Conservation (phyloP, 768 basidiomycete species). For the Holtermannia corniformis region DNA sequence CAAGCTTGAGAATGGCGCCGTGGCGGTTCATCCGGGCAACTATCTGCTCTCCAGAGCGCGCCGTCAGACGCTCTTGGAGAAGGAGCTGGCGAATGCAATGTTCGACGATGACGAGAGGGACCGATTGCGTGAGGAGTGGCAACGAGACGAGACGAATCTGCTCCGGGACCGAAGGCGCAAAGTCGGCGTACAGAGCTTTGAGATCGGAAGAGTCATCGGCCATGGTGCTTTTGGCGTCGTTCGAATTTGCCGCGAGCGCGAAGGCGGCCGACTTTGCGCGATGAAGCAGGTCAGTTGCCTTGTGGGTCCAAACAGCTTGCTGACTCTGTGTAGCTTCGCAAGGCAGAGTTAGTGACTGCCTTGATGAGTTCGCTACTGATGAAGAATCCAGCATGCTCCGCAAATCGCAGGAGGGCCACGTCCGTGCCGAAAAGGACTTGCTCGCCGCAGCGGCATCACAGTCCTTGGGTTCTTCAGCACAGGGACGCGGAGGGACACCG, state of each 20-base stretch:
- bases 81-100: slow-evolving; percentile 55
- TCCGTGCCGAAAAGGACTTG: slow-evolving; percentile 88
- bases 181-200: slow-evolving; percentile 75
- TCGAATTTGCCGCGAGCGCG: slow-evolving; percentile 73
- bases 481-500: slow-evolving; percentile 48
- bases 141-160: slow-evolving; percentile 79
- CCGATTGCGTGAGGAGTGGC: slow-evolving; percentile 62
- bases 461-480: slow-evolving; percentile 3
- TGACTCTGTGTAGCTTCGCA: slow-evolving; percentile 25
- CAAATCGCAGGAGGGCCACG: slow-evolving; percentile 94
- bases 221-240: slow-evolving; percentile 97
- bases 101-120: slow-evolving; percentile 64
- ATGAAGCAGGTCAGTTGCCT: slow-evolving; percentile 94
- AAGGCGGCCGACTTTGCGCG: slow-evolving; percentile 70
- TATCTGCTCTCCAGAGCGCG: slow-evolving; percentile 78
- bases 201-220: slow-evolving; percentile 85
- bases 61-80: slow-evolving; percentile 75
- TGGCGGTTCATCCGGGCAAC: slow-evolving; percentile 69
- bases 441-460: slow-evolving; percentile 69
- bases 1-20: neutral
- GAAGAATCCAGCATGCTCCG: slow-evolving; percentile 82
- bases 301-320: slow-evolving; percentile 13
- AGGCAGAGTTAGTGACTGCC: slow-evolving; percentile 33
- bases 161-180: slow-evolving; percentile 72
- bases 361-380: too few relatives aligned